These are phyloP conservation scores for Neurospora intermedia DNA, from an alignment of 495 filamentous ascomycete species.

Conservation along the genomic window DNA sequence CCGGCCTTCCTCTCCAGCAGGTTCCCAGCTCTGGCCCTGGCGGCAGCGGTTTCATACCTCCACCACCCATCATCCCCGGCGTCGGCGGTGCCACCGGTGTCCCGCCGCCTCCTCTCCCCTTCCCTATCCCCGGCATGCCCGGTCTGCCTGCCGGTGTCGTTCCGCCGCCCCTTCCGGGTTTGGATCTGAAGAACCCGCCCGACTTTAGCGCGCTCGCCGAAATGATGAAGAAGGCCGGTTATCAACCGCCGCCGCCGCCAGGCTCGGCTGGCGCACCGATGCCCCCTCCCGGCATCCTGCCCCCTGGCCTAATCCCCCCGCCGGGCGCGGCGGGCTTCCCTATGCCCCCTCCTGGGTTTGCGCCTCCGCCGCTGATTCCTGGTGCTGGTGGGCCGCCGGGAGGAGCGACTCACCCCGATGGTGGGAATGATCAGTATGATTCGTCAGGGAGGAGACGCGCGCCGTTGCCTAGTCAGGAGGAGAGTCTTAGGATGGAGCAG, in stretches of 20 bases:
- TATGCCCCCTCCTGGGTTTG: conserved; percentile 34
- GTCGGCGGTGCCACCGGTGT: conserved; percentile 8
- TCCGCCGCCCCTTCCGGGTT: conserved; percentile 35
- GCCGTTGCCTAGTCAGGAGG: conserved; percentile 72
- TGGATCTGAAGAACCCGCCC: conserved; percentile 49
- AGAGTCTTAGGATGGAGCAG: conserved; percentile 69
- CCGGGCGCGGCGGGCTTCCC: conserved; percentile 29
- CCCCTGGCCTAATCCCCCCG: conserved; percentile 42
- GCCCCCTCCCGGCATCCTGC: conserved; percentile 37
- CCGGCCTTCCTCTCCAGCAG: conserved; percentile 36
- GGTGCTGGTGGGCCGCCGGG: conserved; percentile 19
- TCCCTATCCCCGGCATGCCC: conserved; percentile 28
- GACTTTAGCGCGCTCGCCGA: conserved; percentile 59
- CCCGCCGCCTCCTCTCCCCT: conserved; percentile 22
- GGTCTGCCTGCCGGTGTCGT: conserved; percentile 38
- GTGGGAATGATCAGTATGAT: conserved; percentile 4
- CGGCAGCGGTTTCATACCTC: conserved; percentile 18
- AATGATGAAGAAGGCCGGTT: conserved; percentile 47
- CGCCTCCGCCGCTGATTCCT: conserved; percentile 18
- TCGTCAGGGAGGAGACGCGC: conserved; percentile 38
- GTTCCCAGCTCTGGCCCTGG: conserved; percentile 10
- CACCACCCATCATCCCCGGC: conserved; percentile 17
- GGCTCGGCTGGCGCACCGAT: conserved; percentile 8
- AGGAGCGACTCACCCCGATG: neutral
- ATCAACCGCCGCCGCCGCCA: conserved; percentile 36